A percentile compares a stretch with the other conserved stretches of the same genome.
Evolutionary conservation across 108 stramenopile species (phyloP).

Genomic region (Nitzschia putrida): DNA sequence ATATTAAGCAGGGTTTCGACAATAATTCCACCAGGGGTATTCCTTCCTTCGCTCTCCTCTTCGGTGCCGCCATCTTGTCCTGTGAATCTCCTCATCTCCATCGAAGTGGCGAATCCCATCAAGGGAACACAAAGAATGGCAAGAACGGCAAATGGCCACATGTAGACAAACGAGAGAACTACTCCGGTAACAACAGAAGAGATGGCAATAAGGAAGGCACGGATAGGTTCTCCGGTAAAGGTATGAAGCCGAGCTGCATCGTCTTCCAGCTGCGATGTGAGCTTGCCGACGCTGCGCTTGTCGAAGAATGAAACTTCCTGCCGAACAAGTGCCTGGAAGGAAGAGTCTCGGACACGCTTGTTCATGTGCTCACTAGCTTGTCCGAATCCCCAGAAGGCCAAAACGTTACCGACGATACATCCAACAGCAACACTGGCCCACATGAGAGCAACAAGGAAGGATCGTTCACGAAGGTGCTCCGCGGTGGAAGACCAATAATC

Average conservation of each 20-base stretch:
- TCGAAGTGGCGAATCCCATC: constrained; percentile 64
- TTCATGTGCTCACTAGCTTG: constrained; percentile 71
- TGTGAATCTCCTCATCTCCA: constrained; percentile 69
- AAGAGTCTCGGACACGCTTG: constrained; percentile 64
- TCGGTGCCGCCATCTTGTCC: constrained; percentile 58
- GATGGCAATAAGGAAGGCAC: constrained; percentile 54
- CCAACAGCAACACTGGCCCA: constrained; percentile 17
- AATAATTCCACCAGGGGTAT: constrained; percentile 69
- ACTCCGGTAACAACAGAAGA: constrained; percentile 60
- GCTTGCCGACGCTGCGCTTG: constrained; percentile 61
- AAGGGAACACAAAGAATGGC: constrained; percentile 70
- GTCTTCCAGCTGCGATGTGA: constrained; percentile 80
- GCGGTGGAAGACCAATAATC: constrained; percentile 53
- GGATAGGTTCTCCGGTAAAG: constrained; percentile 72
- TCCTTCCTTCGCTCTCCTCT: constrained; percentile 31
- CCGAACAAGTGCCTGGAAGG: constrained; percentile 59
- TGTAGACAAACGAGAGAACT: constrained; percentile 54
- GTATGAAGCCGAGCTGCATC: constrained; percentile 76
- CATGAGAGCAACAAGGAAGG: constrained; percentile 35
- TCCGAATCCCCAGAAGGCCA: constrained; percentile 70
- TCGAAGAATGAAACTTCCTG: constrained; percentile 83
- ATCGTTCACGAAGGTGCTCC: constrained; percentile 47
- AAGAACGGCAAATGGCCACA: constrained; percentile 71
- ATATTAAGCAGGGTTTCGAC: constrained; percentile 80
- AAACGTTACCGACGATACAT: constrained; percentile 57